Conservation (phyloP, 148 eudicot species). For the Limonium bicolor region DNA sequence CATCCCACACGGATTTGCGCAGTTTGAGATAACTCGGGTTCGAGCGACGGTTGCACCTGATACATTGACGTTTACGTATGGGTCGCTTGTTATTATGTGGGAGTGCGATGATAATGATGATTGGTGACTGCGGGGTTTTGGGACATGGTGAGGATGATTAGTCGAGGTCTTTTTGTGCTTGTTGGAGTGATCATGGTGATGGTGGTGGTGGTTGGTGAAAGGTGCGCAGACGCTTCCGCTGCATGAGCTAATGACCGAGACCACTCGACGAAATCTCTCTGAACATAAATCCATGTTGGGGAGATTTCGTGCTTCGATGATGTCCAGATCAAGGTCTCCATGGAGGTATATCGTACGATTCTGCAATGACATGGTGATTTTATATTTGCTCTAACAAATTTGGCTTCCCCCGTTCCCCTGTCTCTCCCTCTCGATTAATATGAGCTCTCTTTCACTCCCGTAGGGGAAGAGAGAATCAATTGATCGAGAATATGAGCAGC, state of each 20-base stretch:
- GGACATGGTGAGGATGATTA: too few species aligned
- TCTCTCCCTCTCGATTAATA: too few species aligned
- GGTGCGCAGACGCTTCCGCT: conserved; percentile 2
- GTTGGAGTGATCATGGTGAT: background rate
- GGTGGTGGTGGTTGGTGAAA: too few species aligned
- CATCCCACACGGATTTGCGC: conserved; percentile 59
- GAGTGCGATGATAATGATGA: too few species aligned
- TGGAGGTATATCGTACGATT: conserved; percentile 52
- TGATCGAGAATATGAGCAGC: too few species aligned
- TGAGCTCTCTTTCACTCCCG: too few species aligned
- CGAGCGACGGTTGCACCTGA: conserved; percentile 66
- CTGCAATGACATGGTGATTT: too few species aligned
- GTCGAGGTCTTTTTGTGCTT: background rate
- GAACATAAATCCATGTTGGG: conserved; percentile 79
- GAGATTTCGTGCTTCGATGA: conserved; percentile 48
- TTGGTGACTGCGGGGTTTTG: too few species aligned
- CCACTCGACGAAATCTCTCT: conserved; percentile 49
- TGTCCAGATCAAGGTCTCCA: conserved; percentile 72
- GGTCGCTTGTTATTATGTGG: conserved; percentile 86
- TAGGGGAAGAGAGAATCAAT: too few species aligned
- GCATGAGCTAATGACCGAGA: conserved; percentile 20
- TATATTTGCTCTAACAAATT: too few species aligned
- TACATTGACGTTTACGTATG: conserved; percentile 70
- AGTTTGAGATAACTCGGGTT: conserved; percentile 65
- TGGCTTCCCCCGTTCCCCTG: too few species aligned